Conservation (phyloP, 768 basidiomycete species). For the Mrakia frigida region DNA sequence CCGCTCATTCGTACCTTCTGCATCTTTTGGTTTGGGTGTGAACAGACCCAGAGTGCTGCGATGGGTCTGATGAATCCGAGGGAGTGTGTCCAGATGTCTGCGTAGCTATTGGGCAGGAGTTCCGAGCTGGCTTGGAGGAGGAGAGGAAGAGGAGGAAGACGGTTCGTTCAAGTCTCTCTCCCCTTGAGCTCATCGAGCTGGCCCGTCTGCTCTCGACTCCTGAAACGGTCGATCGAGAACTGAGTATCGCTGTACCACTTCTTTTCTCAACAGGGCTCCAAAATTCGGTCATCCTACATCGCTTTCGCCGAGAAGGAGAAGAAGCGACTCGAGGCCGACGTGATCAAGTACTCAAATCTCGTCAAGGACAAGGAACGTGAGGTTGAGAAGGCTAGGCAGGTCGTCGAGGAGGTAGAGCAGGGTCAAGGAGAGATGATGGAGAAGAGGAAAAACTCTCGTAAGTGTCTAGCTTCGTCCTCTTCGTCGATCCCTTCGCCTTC, state of each 20-base stretch:
- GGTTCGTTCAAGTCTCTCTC: conserved; percentile 47
- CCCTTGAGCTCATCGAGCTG: too few species aligned
- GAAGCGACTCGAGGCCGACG: conserved; percentile 64
- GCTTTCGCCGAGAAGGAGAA: conserved; percentile 83
- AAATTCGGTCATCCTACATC: conserved; percentile 85
- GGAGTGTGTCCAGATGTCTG: conserved; percentile 74
- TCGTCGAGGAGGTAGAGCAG: conserved; percentile 63
- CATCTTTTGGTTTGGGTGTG: too few species aligned
- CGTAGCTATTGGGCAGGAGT: conserved; percentile 63
- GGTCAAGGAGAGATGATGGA: conserved; percentile 74
- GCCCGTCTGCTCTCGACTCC: too few species aligned
- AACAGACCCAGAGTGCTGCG: conserved; percentile 84
- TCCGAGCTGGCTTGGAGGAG: conserved; percentile 64
- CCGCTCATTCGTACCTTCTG: not conserved
- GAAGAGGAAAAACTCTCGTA: conserved; percentile 79
- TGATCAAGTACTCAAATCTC: conserved; percentile 47
- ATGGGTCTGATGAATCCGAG: conserved; percentile 83
- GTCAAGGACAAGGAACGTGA: conserved; percentile 64
- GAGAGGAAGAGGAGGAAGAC: conserved; percentile 74
- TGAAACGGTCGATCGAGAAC: too few species aligned
- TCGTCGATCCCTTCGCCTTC: not conserved
- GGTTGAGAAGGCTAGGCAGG: conserved; percentile 61
- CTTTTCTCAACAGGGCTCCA: conserved; percentile 72
- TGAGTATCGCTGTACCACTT: too few species aligned
- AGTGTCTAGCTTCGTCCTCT: conserved; percentile 41